Base-by-base conservation (phyloP, 2,329 filamentous ascomycete species). In the Spiromastix sp. region DNA sequence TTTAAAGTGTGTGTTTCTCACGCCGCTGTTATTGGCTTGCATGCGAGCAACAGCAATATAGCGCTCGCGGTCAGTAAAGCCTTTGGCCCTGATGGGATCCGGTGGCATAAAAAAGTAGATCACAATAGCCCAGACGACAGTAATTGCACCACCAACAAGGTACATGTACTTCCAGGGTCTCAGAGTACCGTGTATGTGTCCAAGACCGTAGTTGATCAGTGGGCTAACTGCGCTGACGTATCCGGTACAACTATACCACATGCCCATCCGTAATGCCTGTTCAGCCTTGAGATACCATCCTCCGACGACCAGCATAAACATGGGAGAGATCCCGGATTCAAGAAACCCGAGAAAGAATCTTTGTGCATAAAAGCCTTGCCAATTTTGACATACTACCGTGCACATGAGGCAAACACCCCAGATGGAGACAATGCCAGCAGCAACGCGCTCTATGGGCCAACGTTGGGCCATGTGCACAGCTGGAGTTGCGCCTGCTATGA, bases 101-200 rank as follows among this genome's bases (percentile, higher is more conserved):
- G 57, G 48, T 0, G 63, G 63, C 3, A 67, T 46, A 4, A 65
- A 42, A 32, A 63, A 57, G 26, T 55, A 45, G 9, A 67, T 50
- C 1, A 58, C 36, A 5, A 61, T 40, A 0, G 56, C 59, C 39
- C 39, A 41, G 3, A 79, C 30, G 24, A 81, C 71, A 0, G 79
- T 82, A 32, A 82, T 47, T 0, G 62, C 63, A 0, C 78, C 78
- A 1, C 77, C 76, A 12, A 82, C 59, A 10, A 83, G 61, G 50
- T 81, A 83, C 39, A 83, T 78, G 46, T 80, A 81, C 58, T 82
- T 78, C 79, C 79, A 85, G 3, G 69, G 60, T 27, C 63, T 68
- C 27, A 81, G 56, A 0, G 57, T 50, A 2, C 66, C 61, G 0
- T 50, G 57, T 32, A 82, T 73, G 52, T 80, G 76, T 0, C 73